Evolutionary conservation across 257 asterid species (phyloP), one percentile per base, ranked within the genome.

Genomic region (Paraleonurus japonicus): DNA sequence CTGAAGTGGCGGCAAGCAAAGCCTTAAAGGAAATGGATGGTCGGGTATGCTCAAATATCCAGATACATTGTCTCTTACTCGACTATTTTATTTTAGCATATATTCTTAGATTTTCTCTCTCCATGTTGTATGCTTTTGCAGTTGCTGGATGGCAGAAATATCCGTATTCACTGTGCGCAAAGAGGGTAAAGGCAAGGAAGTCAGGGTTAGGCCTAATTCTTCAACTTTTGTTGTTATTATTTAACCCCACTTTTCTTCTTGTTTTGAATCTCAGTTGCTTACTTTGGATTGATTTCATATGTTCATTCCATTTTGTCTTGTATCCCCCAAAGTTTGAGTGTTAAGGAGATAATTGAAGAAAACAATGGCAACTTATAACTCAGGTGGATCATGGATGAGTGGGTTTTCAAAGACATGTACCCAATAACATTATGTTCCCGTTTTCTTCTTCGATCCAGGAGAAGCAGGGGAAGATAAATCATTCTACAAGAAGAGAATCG

Each of bases 11-110:
- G 7, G 92, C 96, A 27, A 72, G 61, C 81, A 79, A 84, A 60
- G 98, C 98, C 76, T 67, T 88, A 53, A 73, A 77, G 77, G 92
- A 88, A 83, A 84, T 92, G 96, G 71, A 86, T 47, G 92, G 91
- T 39, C 88, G 65, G 85, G 96, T 92, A 81, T 58, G 75, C 79
- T 22, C 30, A 7, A 60, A 17, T 59, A 8, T 62, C 54, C 17
- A 4, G 11, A 20, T 17, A 8, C 39, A 33, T 63, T 39, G 54
- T 47, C 5, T 47, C 20, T 15, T 15, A n/a, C 22, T 4, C 10
- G 10, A 4, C 22, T 41, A 41, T 7, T 47, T 16, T 5, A 1
- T 60, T n/a, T 37, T 73, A 20, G 69, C 37, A 4, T 7, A 11
- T 13, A 54, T 58, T 15, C 27, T 24, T 69, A 1, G 30, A 17